Evolutionary conservation across 2,329 filamentous ascomycete species (phyloP).

Genomic region (Aspergillus quadrilineatus): DNA sequence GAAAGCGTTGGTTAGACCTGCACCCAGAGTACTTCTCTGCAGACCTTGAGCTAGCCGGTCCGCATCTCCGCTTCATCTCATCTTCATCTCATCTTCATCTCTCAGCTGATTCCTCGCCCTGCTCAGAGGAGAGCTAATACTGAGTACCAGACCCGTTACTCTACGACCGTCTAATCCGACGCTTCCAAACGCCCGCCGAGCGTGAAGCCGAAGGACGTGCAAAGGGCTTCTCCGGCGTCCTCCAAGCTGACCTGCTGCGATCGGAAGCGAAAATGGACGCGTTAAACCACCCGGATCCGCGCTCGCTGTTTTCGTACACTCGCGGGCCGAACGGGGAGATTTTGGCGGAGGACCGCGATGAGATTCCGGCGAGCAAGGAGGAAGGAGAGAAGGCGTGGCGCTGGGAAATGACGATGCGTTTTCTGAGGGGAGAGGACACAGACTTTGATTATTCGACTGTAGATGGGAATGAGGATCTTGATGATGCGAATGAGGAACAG

Average conservation of each 20-base stretch:
- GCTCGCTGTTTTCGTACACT: slow-evolving; percentile 51
- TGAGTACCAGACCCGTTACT: slow-evolving; percentile 65
- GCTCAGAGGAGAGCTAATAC: slow-evolving; percentile 28
- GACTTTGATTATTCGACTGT: slow-evolving; percentile 76
- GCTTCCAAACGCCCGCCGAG: slow-evolving; percentile 71
- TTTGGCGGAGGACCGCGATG: slow-evolving; percentile 58
- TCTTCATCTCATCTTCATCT: slow-evolving; percentile 26
- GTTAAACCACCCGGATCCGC: slow-evolving; percentile 54
- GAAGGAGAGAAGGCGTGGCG: slow-evolving; percentile 70
- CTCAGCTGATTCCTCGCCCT: background rate
- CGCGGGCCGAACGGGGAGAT: slow-evolving; percentile 57
- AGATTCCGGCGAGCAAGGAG: slow-evolving; percentile 59
- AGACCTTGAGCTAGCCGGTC: slow-evolving; percentile 62
- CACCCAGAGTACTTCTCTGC: slow-evolving; percentile 71
- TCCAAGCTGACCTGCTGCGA: slow-evolving; percentile 74
- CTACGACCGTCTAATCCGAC: slow-evolving; percentile 76
- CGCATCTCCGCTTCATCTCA: slow-evolving; percentile 33
- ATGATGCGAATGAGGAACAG: slow-evolving; percentile 64
- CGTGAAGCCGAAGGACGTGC: slow-evolving; percentile 69
- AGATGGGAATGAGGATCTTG: slow-evolving; percentile 70
- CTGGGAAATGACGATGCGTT: slow-evolving; percentile 70
- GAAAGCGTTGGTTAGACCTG: slow-evolving; percentile 71
- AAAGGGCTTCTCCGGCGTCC: slow-evolving; percentile 75
- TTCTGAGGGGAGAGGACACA: slow-evolving; percentile 69
- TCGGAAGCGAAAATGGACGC: slow-evolving; percentile 73